Evolutionary conservation across 1,139 yeast species (phyloP), one percentile per base, ranked within the genome.

Genomic region (Pichia sp.): DNA sequence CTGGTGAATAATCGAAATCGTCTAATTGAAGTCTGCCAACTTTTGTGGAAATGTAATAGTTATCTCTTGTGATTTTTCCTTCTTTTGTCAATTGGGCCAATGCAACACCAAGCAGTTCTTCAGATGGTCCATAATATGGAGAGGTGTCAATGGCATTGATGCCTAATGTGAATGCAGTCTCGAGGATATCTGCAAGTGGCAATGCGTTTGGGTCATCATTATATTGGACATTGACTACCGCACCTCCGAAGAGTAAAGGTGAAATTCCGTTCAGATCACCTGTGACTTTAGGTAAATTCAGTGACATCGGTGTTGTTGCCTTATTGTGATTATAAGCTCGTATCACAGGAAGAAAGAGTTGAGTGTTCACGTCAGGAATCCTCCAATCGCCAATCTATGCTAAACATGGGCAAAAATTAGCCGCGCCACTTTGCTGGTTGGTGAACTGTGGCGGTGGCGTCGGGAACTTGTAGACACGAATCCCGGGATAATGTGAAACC

Each of bases 51-150:
- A 91, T 73, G 56, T 75, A 83, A 63, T 85, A 85, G 17, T 73
- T 61, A 8, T 83, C 83, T 50, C 98, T 74, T 0, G 80, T 72
- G 60, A 62, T 48, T 22, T 56, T 52, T 61, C 74, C 71, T 38
- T 76, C 74, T 3, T 59, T 58, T 6, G 60, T 56, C 34, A 82
- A 59, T 10, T 70, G 54, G 22, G 62, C 58, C 53, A 91, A 67
- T 0, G 91, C 93, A 10, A 71, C 55, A 1, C 98, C 98, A 4
- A 88, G 65, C 22, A 90, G 61, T 31, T 68, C 73, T 61, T 91
- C 98, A 4, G 96, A 86, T 0, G 90, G 90, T 0, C 97, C 98
- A 61, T 91, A 91, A 66, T 88, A 91, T 2, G 97, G 96, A 0
- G 96, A 85, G 0, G 96, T 89, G 62, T 93, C 98, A 37, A 91